Conservation (phyloP, 2,329 filamentous ascomycete genomes). For the Fusarium pseudograminearum region DNA sequence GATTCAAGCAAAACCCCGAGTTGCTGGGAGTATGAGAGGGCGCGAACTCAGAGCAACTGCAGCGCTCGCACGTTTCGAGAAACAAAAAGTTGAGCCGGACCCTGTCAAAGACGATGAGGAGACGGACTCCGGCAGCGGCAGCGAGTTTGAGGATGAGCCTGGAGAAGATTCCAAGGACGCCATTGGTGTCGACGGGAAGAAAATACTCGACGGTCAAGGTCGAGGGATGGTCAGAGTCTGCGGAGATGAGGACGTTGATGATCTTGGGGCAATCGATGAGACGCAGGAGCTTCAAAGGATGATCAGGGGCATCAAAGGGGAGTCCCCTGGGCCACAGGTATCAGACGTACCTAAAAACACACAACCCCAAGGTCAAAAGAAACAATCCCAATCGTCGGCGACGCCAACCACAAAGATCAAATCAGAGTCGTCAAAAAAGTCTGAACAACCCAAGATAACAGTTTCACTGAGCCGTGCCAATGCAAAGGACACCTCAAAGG, state of each 20-base stretch:
- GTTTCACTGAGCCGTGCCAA: background rate
- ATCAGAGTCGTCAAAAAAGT: slow-evolving; percentile 13
- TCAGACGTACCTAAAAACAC: background rate
- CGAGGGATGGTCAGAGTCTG: slow-evolving; percentile 79
- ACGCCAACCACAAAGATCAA: slow-evolving; percentile 20
- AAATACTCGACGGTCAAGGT: slow-evolving; percentile 74
- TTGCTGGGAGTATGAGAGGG: slow-evolving; percentile 79
- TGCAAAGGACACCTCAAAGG: background rate
- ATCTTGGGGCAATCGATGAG: slow-evolving; percentile 60
- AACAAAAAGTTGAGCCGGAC: slow-evolving; percentile 61
- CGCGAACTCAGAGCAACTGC: slow-evolving; percentile 82
- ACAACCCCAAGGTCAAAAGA: background rate
- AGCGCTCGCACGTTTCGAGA: slow-evolving; percentile 78
- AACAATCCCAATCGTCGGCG: background rate
- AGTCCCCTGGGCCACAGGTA: slow-evolving; percentile 19
- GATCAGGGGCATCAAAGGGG: slow-evolving; percentile 46
- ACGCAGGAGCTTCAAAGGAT: slow-evolving; percentile 72
- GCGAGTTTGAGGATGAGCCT: slow-evolving; percentile 62
- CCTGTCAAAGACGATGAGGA: slow-evolving; percentile 51
- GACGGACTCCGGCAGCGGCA: slow-evolving; percentile 60
- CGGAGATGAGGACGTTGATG: slow-evolving; percentile 71
- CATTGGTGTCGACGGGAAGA: slow-evolving; percentile 73
- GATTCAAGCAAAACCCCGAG: slow-evolving; percentile 74
- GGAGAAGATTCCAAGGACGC: slow-evolving; percentile 63
- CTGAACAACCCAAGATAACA: slow-evolving; percentile 1